These are phyloP conservation scores for Lactarius sanguifluus DNA, from an alignment of 768 basidiomycete genomes.

Conservation along the genomic window DNA sequence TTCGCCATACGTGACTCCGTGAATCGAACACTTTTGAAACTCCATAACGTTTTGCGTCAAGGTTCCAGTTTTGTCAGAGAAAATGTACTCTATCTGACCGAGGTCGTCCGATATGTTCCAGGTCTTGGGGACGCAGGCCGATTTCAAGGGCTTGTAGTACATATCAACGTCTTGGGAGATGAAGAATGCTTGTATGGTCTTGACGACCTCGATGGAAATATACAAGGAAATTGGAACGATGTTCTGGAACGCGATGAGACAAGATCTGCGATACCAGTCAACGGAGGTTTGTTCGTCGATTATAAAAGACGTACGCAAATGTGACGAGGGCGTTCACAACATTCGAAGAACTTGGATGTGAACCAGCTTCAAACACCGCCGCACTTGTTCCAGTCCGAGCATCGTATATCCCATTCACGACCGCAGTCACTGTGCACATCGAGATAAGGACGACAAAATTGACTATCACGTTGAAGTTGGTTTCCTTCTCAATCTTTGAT, in stretches of 20 bases:
- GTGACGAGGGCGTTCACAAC: conserved; percentile 82
- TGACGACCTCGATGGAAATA: conserved; percentile 97
- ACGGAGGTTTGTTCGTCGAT: not conserved
- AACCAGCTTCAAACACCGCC: conserved; percentile 65
- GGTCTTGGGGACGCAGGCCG: conserved; percentile 90
- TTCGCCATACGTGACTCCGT: conserved; percentile 86
- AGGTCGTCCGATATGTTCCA: conserved; percentile 99
- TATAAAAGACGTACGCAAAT: conserved; percentile 69
- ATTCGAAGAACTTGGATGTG: conserved; percentile 58
- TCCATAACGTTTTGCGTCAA: conserved; percentile 99
- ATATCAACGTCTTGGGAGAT: conserved; percentile 96
- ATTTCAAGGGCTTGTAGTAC: conserved; percentile 88
- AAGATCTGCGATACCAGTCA: conserved; percentile 55
- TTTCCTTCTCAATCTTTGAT: conserved; percentile 97
- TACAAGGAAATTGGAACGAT: conserved; percentile 95
- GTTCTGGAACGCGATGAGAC: conserved; percentile 95
- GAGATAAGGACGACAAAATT: conserved; percentile 78
- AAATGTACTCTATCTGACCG: conserved; percentile 95
- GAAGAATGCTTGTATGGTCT: conserved; percentile 96
- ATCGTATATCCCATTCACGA: conserved; percentile 75
- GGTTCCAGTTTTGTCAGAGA: conserved; percentile 94
- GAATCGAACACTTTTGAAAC: conserved; percentile 92
- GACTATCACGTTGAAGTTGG: conserved; percentile 96
- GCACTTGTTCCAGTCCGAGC: conserved; percentile 60
- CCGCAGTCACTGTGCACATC: conserved; percentile 76